These are phyloP conservation scores for Starmerella bombi DNA, from an alignment of 805 yeast genomes.

Conservation along the genomic window DNA sequence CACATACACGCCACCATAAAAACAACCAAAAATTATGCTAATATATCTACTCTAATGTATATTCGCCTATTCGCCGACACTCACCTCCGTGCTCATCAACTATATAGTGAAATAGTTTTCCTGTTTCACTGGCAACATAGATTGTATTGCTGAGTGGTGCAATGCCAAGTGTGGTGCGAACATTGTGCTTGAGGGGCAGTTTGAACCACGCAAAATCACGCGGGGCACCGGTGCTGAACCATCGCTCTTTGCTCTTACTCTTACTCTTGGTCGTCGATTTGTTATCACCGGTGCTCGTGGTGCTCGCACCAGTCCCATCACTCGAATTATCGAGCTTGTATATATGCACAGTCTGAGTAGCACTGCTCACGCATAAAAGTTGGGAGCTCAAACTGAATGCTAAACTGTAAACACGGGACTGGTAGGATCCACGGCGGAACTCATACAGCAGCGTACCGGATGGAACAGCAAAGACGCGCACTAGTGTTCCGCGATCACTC, in stretches of 20 bases:
- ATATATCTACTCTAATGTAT: constrained; percentile 8
- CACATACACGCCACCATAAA: too few species aligned
- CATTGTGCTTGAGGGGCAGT: constrained; percentile 35
- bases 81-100: constrained; percentile 88
- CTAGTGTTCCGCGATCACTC: constrained; percentile 78
- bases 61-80: constrained; percentile 65
- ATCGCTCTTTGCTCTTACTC: constrained; percentile 5
- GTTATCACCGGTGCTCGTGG: background rate
- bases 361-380: constrained; percentile 68
- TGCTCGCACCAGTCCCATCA: too few species aligned
- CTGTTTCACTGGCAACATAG: constrained; percentile 63
- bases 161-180: constrained; percentile 30
- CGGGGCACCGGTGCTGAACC: constrained; percentile 37
- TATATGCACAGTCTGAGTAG: constrained; percentile 86
- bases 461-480: constrained; percentile 61
- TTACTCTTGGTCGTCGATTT: background rate
- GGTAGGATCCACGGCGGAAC: constrained; percentile 76
- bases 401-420: constrained; percentile 64
- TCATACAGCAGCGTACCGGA: constrained; percentile 46
- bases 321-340: constrained; percentile 31
- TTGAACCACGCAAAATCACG: constrained; percentile 86
- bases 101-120: constrained; percentile 66
- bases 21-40: background rate
- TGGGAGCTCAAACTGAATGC: constrained; percentile 59
- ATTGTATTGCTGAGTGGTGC: constrained; percentile 24